phyloP scores from a whole-genome alignment of 306 rosid species.

The Vicia faba region DNA sequence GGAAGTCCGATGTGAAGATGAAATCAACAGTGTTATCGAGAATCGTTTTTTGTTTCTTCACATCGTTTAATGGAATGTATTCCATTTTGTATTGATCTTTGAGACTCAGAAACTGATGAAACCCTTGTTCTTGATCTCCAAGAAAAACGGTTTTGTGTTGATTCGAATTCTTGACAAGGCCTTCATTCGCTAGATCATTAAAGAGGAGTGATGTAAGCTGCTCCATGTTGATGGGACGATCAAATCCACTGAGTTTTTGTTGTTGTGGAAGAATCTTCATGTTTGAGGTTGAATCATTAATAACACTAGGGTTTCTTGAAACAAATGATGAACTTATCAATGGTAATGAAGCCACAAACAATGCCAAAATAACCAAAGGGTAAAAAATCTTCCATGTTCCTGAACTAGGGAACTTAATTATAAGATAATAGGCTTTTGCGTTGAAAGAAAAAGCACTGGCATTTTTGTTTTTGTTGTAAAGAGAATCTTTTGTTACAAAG shows the following conservation, averaged over 20 bases:
- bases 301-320: constrained; percentile 21
- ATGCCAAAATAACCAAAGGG: constrained; percentile 44
- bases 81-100: constrained; percentile 43
- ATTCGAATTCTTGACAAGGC: constrained; percentile 41
- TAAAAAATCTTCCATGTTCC: constrained; percentile 38
- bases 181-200: constrained; percentile 59
- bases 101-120: constrained; percentile 11
- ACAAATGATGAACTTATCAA: constrained; percentile 35
- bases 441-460: constrained; percentile 16
- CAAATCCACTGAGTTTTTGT: not conserved
- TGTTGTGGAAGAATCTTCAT: constrained; percentile 8
- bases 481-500: constrained; percentile 26
- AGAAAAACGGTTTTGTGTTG: constrained; percentile 39
- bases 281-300: not conserved
- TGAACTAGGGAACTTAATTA: constrained; percentile 41
- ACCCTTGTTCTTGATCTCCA: constrained; percentile 16
- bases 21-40: constrained; percentile 42
- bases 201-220: constrained; percentile 42
- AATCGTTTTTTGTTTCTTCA: constrained; percentile 36
- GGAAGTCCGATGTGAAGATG: constrained; percentile 43
- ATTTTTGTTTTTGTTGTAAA: constrained; percentile 20
- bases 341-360: constrained; percentile 44
- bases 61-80: constrained; percentile 33
- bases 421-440: constrained; percentile 42
- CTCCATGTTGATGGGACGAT: constrained; percentile 3